phyloP scores from a whole-genome alignment of 352 stramenopile genomes.

The Globisporangium polare region DNA sequence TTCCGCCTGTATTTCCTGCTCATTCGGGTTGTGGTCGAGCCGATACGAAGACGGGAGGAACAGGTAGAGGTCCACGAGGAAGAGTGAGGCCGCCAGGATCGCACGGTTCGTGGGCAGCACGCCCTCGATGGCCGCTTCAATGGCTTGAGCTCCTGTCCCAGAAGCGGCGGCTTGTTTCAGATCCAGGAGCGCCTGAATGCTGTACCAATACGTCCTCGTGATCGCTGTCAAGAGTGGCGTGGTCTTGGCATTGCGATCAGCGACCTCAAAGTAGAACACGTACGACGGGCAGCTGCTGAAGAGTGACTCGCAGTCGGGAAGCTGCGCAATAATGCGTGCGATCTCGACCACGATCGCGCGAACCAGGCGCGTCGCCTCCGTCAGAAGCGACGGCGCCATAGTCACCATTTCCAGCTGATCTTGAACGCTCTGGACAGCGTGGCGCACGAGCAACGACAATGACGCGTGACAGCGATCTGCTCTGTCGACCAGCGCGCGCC shows the following conservation, averaged over 20 bases:
- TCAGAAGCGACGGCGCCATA: not conserved
- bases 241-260: slow-evolving; percentile 30
- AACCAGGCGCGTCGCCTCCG: slow-evolving; percentile 10
- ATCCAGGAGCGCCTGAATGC: slow-evolving; percentile 34
- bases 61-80: slow-evolving; percentile 68
- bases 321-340: slow-evolving; percentile 31
- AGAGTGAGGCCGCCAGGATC: slow-evolving; percentile 50
- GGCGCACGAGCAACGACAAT: slow-evolving; percentile 21
- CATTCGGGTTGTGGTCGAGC: slow-evolving; percentile 8
- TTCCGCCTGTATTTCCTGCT: not conserved
- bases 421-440: not conserved
- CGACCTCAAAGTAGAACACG: slow-evolving; percentile 71
- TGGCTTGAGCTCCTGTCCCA: not conserved
- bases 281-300: slow-evolving; percentile 52
- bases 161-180: slow-evolving; percentile 22
- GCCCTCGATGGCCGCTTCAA: slow-evolving; percentile 13
- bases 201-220: slow-evolving; percentile 57
- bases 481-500: slow-evolving; percentile 26
- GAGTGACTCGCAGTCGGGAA: slow-evolving; percentile 57
- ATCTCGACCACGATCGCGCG: slow-evolving; percentile 29
- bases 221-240: slow-evolving; percentile 60
- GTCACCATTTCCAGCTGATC: slow-evolving; percentile 1
- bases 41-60: slow-evolving; percentile 65
- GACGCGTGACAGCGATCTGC: slow-evolving; percentile 30
- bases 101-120: slow-evolving; percentile 38